Conservation (phyloP, 305 asterid genomes). For the Fraxinus sp. region DNA sequence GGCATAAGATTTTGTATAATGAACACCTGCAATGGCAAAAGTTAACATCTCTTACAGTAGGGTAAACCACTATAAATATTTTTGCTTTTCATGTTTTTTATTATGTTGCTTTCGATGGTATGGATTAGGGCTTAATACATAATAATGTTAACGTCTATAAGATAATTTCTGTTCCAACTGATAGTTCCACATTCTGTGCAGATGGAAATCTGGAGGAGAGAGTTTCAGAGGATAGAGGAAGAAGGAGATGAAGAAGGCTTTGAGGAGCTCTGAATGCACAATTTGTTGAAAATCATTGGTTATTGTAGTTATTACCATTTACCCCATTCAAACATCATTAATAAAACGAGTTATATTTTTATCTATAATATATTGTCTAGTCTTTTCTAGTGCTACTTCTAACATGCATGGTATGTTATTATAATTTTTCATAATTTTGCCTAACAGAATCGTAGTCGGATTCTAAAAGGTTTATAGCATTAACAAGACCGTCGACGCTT, state of each 20-base stretch:
- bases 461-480: no score
- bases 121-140: not conserved
- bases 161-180: not conserved
- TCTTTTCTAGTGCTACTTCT: no score
- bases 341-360: no score
- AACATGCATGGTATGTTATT: no score
- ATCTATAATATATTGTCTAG: no score
- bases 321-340: no score
- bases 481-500: not conserved
- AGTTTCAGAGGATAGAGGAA: conserved; percentile 71
- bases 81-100: not conserved
- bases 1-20: not conserved
- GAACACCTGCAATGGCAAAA: not conserved
- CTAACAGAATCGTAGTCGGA: not conserved
- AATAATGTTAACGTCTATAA: not conserved
- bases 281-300: not conserved
- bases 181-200: conserved; percentile 27
- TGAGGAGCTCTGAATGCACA: conserved; percentile 59
- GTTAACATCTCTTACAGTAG: not conserved
- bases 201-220: conserved; percentile 84
- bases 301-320: not conserved
- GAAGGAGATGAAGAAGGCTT: conserved; percentile 91
- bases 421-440: no score
- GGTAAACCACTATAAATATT: not conserved
- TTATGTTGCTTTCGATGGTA: not conserved